phyloP scores from a whole-genome alignment of 2,329 filamentous ascomycete genomes.

The Cercospora zeina region DNA sequence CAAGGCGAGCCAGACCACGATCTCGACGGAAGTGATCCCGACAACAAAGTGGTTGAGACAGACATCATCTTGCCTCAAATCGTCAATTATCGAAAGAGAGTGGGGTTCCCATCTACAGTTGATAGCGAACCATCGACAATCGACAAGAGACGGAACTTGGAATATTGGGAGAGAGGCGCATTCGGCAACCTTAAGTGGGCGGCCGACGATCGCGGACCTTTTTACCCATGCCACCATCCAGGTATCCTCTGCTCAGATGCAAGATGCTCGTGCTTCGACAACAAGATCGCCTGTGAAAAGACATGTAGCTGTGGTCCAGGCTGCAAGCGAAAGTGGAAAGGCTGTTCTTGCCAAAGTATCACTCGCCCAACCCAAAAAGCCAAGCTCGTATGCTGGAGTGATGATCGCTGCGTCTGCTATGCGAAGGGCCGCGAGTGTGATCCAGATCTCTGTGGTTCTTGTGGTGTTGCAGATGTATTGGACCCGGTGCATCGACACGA shows the following conservation, averaged over 20 bases:
- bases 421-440: constrained; percentile 78
- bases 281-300: constrained; percentile 68
- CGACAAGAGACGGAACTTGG: constrained; percentile 15
- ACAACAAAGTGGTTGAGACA: constrained; percentile 30
- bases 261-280: constrained; percentile 62
- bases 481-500: constrained; percentile 67
- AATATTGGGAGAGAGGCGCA: constrained; percentile 27
- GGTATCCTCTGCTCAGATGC: constrained; percentile 62
- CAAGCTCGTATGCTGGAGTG: constrained; percentile 43
- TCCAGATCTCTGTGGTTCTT: constrained; percentile 69
- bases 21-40: constrained; percentile 18
- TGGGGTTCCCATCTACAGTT: constrained; percentile 30
- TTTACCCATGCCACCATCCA: constrained; percentile 68
- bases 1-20: constrained; percentile 33
- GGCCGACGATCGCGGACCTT: constrained; percentile 53
- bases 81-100: constrained; percentile 37
- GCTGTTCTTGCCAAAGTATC: constrained; percentile 43
- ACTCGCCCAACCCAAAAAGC: constrained; percentile 43
- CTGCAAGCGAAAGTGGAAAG: constrained; percentile 55
- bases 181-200: constrained; percentile 20
- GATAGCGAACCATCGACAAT: constrained; percentile 7
- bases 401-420: constrained; percentile 64
- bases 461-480: constrained; percentile 67
- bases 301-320: constrained; percentile 65
- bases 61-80: constrained; percentile 39